phyloP scores from a whole-genome alignment of 345 rosid species.

The Diplotaxis tenuifolia region DNA sequence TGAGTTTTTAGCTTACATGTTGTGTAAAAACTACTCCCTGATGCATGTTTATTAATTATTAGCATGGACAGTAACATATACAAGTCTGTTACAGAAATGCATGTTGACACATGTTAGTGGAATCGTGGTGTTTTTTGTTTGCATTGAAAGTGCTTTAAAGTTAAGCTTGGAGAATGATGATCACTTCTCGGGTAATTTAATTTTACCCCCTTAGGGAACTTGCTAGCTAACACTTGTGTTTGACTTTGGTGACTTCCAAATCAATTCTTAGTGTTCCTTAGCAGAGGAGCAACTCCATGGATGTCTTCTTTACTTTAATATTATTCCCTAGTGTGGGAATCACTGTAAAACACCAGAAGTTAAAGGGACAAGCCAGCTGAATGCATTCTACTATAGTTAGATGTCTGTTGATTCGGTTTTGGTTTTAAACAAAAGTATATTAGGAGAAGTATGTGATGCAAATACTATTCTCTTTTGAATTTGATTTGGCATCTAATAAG shows the following conservation, averaged over 20 bases:
- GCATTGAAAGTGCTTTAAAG: background rate
- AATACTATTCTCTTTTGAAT: background rate
- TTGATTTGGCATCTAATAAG: background rate
- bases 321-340: conserved; percentile 13
- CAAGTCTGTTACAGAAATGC: background rate
- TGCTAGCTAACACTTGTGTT: conserved; percentile 13
- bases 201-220: background rate
- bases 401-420: background rate
- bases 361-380: conserved; percentile 58
- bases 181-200: conserved; percentile 12
- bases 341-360: conserved; percentile 39
- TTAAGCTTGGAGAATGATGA: conserved; percentile 36
- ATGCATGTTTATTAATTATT: background rate
- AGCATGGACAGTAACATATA: background rate
- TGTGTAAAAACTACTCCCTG: conserved; percentile 9
- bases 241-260: conserved; percentile 25
- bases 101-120: background rate
- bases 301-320: conserved; percentile 34
- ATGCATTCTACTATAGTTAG: conserved; percentile 14
- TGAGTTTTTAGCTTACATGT: conserved; percentile 7
- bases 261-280: conserved; percentile 55
- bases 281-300: conserved; percentile 45
- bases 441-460: background rate
- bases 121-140: background rate
- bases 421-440: background rate